phyloP scores from a whole-genome alignment of 352 stramenopile genomes.

The Phytophthora kernoviae region DNA sequence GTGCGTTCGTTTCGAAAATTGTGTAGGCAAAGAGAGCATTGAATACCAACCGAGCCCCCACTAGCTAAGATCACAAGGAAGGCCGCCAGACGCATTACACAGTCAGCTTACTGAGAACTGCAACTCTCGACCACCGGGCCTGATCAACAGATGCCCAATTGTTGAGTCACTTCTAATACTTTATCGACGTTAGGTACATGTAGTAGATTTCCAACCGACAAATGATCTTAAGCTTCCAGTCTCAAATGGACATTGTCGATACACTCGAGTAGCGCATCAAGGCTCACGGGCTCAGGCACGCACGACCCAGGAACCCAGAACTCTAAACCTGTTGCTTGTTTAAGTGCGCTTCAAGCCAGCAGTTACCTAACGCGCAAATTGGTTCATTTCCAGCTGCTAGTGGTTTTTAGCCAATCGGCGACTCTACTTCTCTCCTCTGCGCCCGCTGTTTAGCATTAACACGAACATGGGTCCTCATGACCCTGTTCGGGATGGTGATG shows the following conservation, averaged over 20 bases:
- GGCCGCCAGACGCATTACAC: slow-evolving; percentile 2
- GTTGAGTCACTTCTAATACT: no score
- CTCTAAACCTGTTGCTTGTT: no score
- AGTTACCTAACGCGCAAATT: neutral
- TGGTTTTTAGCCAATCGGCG: neutral
- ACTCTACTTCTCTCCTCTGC: neutral
- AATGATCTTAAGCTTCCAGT: no score
- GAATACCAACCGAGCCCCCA: neutral
- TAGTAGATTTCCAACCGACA: neutral
- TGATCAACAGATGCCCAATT: neutral
- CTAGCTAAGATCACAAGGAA: neutral
- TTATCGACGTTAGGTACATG: no score
- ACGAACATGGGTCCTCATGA: neutral
- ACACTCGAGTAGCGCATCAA: neutral
- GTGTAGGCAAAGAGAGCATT: no score
- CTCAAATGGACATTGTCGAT: neutral
- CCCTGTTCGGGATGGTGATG: neutral
- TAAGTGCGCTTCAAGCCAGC: neutral
- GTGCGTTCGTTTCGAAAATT: no score
- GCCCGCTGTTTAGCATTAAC: neutral
- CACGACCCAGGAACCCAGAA: neutral
- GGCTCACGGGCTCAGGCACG: neutral
- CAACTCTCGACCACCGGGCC: neutral
- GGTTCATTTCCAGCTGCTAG: neutral
- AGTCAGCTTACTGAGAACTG: neutral